These are phyloP conservation scores for Coffea canephora DNA, from an alignment of 257 asterid genomes.

Conservation along the genomic window DNA sequence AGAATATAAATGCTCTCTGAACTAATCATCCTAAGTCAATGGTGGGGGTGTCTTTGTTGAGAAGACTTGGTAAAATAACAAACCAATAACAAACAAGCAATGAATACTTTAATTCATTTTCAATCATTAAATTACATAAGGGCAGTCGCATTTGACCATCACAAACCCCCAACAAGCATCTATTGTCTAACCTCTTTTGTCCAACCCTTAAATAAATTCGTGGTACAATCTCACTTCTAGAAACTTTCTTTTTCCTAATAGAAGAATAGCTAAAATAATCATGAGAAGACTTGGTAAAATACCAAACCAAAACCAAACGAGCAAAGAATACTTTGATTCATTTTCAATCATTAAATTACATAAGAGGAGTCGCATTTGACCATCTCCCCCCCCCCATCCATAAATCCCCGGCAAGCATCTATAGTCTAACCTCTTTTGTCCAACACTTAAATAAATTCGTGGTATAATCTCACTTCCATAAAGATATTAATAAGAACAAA, in stretches of 20 bases:
- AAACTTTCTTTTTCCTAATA: too few species aligned
- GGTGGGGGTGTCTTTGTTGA: conserved; percentile 38
- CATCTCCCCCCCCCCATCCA: too few species aligned
- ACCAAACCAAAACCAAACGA: conserved; percentile 6
- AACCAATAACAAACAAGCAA: conserved; percentile 6
- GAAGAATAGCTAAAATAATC: too few species aligned
- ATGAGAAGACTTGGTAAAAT: conserved; percentile 45
- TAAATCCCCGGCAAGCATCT: too few species aligned
- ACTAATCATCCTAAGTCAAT: conserved; percentile 36
- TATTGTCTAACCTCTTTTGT: too few species aligned
- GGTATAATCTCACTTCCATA: too few species aligned
- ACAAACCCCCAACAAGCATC: too few species aligned
- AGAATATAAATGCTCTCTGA: conserved; percentile 28
- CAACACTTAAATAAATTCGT: too few species aligned
- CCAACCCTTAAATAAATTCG: too few species aligned
- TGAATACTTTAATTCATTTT: neutral
- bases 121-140: neutral
- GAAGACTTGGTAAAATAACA: conserved; percentile 44
- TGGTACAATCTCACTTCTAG: too few species aligned
- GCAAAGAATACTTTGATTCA: neutral
- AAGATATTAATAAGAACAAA: too few species aligned
- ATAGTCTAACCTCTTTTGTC: too few species aligned
- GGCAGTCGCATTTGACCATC: neutral
- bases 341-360: neutral
- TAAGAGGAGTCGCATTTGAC: neutral